A percentile compares a stretch with the other conserved stretches of the same genome.
phyloP scores from a whole-genome alignment of 495 filamentous ascomycete genomes.

The Talaromyces trachyspermus region DNA sequence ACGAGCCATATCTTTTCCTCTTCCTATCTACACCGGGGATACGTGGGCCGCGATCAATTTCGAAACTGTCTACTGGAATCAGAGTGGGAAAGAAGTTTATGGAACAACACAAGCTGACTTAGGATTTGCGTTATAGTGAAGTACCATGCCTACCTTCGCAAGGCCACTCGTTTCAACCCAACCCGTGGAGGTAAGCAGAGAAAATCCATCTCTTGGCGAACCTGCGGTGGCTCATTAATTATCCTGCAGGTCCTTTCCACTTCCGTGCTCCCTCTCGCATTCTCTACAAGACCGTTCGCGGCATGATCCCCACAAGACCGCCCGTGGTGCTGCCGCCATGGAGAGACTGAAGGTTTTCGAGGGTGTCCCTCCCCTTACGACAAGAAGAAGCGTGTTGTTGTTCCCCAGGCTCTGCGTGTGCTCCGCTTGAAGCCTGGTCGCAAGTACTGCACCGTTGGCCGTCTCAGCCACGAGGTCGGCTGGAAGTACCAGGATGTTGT shows the following conservation, averaged over 20 bases:
- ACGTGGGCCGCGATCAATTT: no score
- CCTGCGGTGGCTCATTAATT: no score
- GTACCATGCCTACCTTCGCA: conserved; percentile 99
- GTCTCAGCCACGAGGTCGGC: conserved; percentile 96
- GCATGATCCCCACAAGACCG: conserved; percentile 99
- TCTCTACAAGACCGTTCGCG: conserved; percentile 99
- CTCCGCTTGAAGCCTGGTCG: conserved; percentile 93
- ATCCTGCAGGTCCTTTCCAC: conserved; percentile 83
- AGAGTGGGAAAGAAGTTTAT: no score
- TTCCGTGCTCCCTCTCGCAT: conserved; percentile 98
- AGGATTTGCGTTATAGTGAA: conserved; percentile 63
- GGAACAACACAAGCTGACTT: conserved; percentile 25
- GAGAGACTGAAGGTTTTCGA: conserved; percentile 99
- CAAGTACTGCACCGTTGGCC: conserved; percentile 98
- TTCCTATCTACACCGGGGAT: no score
- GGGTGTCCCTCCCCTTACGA: conserved; percentile 97
- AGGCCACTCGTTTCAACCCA: conserved; percentile 99
- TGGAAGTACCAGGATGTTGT: conserved; percentile 99
- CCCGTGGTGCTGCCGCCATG: conserved; percentile 90
- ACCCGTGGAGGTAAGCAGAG: conserved; percentile 77
- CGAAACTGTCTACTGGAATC: no score
- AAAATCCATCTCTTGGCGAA: no score
- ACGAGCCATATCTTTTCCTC: not conserved
- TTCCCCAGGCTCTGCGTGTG: conserved; percentile 93
- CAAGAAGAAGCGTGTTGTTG: conserved; percentile 98